Evolutionary conservation across 2,329 filamentous ascomycete species (phyloP), one percentile per base, ranked within the genome.

Genomic region (Bipolaris victoriae): DNA sequence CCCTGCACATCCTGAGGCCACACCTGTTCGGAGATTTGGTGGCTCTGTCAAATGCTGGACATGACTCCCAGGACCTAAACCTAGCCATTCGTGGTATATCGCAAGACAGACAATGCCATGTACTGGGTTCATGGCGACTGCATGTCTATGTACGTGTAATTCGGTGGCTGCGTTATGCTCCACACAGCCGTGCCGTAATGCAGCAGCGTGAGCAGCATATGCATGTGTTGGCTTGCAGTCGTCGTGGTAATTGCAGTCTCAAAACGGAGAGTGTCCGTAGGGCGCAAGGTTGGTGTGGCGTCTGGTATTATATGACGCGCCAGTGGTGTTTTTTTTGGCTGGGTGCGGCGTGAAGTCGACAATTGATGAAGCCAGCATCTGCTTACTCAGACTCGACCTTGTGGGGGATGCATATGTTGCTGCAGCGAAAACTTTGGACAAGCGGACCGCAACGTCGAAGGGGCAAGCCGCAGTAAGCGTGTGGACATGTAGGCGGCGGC

Each of bases 1-100:
- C 35, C 41, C 40, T 58, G 16, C 55, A 29, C 35, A 16, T 41
- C 18, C 39, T 55, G 39, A 37, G 35, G 49, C 40, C 16, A 41
- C 26, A 55, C 46, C 46, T 15, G 46, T 37, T 54, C 22, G 44
- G 24, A 39, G 40, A 43, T 46, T 31, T 43, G 41, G 36, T 57
- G 43, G 46, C 50, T 54, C 39, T 35, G 44, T 39, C 33, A 45
- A 45, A 7, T 40, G 49, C 49, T 26, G 16, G 44, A 53, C 44
- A 31, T 49, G 35, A 43, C 39, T 41, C 39, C 39, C 22, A 24
- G 20, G 5, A 7, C 20, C 13, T 24, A 41, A 41, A 29, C 36
- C 9, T 47, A 47, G 49, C 43, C n/a, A 22, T 43, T 35, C 52
- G 39, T 33, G 31, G 35, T 33, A 31, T 29, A 20, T 44, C 26